These are phyloP conservation scores for Blastocystis sp. DNA, from an alignment of 352 stramenopile species.

Conservation along the genomic window DNA sequence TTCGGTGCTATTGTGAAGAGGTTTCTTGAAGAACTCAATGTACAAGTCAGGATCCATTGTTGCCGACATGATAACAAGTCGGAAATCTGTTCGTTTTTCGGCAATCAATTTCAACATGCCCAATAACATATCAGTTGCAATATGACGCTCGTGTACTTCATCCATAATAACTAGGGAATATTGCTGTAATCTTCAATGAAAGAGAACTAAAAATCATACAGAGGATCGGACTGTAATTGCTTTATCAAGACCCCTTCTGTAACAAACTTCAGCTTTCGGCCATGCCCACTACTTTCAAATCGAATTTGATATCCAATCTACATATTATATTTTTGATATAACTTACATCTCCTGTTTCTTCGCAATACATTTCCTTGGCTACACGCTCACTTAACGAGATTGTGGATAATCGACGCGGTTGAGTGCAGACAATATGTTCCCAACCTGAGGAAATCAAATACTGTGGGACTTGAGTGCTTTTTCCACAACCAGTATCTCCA, in stretches of 20 bases:
- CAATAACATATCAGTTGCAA: conserved; percentile 56
- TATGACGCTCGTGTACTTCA: conserved; percentile 64
- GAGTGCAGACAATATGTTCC: conserved; percentile 64
- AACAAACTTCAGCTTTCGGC: conserved; percentile 52
- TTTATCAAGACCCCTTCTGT: conserved; percentile 58
- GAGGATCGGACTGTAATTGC: conserved; percentile 36
- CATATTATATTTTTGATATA: not conserved
- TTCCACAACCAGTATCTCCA: conserved; percentile 65
- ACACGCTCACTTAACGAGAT: conserved; percentile 63
- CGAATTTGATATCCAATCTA: conserved; percentile 60
- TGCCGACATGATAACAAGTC: conserved; percentile 72
- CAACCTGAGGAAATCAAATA: conserved; percentile 52
- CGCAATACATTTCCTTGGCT: conserved; percentile 64
- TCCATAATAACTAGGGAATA: conserved; percentile 62
- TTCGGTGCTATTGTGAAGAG: not conserved
- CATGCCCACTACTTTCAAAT: conserved; percentile 37
- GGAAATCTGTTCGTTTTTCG: conserved; percentile 82
- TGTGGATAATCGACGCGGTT: conserved; percentile 62
- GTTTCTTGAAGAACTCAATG: conserved; percentile 85
- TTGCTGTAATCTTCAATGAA: not conserved
- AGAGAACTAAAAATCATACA: not conserved
- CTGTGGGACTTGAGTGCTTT: conserved; percentile 64
- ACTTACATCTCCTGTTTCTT: conserved; percentile 35
- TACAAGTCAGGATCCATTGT: conserved; percentile 92
- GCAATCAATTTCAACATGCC: conserved; percentile 73